phyloP scores from a whole-genome alignment of 768 basidiomycete genomes.

The Leccinum variicolor region DNA sequence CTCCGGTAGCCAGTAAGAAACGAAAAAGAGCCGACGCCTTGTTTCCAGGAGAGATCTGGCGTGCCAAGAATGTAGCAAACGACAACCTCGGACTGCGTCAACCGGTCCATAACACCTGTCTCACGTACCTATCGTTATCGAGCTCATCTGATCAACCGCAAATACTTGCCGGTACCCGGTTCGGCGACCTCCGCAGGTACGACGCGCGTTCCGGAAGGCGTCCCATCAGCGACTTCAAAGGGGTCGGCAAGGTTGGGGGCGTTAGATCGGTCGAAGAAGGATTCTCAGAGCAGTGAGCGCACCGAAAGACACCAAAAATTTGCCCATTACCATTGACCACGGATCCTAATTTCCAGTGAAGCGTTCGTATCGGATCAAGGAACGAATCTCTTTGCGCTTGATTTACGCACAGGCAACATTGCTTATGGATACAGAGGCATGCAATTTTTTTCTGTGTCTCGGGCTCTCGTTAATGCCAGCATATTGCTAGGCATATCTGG shows the following conservation, averaged over 20 bases:
- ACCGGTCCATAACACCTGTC: constrained; percentile 70
- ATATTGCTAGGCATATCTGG: constrained; percentile 59
- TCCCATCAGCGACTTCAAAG: constrained; percentile 67
- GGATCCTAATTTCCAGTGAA: constrained; percentile 43
- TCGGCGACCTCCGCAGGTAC: constrained; percentile 73
- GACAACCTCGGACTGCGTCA: constrained; percentile 73
- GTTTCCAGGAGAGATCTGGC: constrained; percentile 76
- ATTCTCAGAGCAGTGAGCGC: constrained; percentile 57
- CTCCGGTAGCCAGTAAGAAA: constrained; percentile 30
- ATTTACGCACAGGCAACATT: constrained; percentile 63
- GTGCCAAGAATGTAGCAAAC: constrained; percentile 83
- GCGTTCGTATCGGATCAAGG: constrained; percentile 66
- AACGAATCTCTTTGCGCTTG: constrained; percentile 60
- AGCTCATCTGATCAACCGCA: constrained; percentile 38
- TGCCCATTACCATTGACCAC: background rate
- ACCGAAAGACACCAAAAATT: background rate
- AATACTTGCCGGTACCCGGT: constrained; percentile 67
- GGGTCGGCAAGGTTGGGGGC: constrained; percentile 57
- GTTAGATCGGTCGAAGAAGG: constrained; percentile 59
- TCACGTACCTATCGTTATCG: constrained; percentile 53
- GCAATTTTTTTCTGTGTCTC: background rate
- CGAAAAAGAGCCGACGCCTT: constrained; percentile 60
- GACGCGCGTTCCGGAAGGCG: constrained; percentile 68
- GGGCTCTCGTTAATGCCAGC: background rate
- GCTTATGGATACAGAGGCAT: constrained; percentile 68